Percentiles rank a stretch among this genome's conserved stretches.
These are phyloP conservation scores for Sechiopsis laciniata DNA, from an alignment of 306 rosid genomes.

Conservation along the genomic window DNA sequence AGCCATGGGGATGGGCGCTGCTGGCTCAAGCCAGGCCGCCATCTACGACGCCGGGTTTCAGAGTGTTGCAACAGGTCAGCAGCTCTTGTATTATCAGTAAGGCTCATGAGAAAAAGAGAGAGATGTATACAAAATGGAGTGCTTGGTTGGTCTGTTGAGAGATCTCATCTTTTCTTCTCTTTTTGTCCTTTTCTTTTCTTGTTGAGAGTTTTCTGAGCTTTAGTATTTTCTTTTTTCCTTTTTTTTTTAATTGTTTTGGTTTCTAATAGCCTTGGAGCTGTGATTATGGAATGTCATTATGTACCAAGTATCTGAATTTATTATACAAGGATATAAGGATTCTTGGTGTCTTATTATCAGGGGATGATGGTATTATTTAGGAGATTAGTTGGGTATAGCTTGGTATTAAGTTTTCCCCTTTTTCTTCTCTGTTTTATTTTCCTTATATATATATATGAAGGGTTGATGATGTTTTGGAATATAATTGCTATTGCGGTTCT, in stretches of 20 bases:
- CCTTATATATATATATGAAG: too few relatives aligned
- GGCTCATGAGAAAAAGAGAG: neutral
- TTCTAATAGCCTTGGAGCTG: neutral
- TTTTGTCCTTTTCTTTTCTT: conserved; percentile 7
- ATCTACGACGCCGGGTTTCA: conserved; percentile 93
- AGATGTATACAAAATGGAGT: conserved; percentile 19
- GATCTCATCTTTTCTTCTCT: conserved; percentile 27
- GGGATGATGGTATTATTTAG: neutral
- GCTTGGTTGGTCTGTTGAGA: conserved; percentile 24
- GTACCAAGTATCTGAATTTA: conserved; percentile 20
- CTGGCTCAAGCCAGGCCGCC: conserved; percentile 59
- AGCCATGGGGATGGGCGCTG: conserved; percentile 52
- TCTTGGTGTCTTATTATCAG: neutral
- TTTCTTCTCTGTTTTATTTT: neutral
- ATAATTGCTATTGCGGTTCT: too few relatives aligned
- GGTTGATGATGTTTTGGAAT: neutral
- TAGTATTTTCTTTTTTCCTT: conserved; percentile 17
- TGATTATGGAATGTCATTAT: neutral
- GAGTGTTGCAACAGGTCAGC: conserved; percentile 81
- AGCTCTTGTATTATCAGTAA: conserved; percentile 94
- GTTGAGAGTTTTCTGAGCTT: conserved; percentile 39
- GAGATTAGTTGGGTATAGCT: conserved; percentile 14
- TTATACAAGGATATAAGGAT: conserved; percentile 14
- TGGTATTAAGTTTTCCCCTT: neutral
- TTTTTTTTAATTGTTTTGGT: conserved; percentile 2